A percentile compares a stretch with the other conserved stretches of the same genome.
Evolutionary conservation across 148 eudicot species (phyloP).

Genomic region (Agrostemma githago): DNA sequence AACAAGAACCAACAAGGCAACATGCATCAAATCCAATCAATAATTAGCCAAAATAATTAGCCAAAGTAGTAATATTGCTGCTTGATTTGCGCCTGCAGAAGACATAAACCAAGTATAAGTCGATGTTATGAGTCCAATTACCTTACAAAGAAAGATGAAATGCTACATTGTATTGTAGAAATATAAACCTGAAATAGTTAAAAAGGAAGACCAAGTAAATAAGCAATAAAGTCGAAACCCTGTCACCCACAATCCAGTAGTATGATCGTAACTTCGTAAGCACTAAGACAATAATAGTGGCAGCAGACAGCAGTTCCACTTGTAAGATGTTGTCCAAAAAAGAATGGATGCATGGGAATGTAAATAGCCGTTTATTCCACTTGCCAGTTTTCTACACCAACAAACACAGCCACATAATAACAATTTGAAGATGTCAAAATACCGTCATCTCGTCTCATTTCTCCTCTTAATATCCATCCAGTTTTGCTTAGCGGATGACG

Average conservation of each 20-base stretch:
- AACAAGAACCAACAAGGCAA: too few species aligned
- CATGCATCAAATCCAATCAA: too few species aligned
- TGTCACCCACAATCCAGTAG: neutral
- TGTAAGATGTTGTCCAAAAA: too few species aligned
- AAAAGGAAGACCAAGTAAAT: neutral
- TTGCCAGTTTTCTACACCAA: neutral
- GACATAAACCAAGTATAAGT: constrained; percentile 2
- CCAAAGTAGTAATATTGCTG: too few species aligned
- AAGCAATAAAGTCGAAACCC: neutral
- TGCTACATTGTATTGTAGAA: neutral
- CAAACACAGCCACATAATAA: constrained; percentile 10
- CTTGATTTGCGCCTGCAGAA: constrained; percentile 49
- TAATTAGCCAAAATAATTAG: too few species aligned
- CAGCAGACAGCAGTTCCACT: neutral
- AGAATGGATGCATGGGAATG: neutral
- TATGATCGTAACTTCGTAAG: neutral
- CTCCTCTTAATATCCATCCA: constrained; percentile 18
- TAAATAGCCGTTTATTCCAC: neutral
- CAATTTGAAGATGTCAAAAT: constrained; percentile 1
- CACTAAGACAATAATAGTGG: neutral
- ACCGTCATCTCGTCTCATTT: constrained; percentile 16
- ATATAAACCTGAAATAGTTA: neutral
- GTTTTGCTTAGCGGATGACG: constrained; percentile 42
- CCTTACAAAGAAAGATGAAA: neutral
- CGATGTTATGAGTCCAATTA: neutral